Base-by-base conservation (phyloP, 441 rosid genomes). In the Pelargonium myrrhifolium region DNA sequence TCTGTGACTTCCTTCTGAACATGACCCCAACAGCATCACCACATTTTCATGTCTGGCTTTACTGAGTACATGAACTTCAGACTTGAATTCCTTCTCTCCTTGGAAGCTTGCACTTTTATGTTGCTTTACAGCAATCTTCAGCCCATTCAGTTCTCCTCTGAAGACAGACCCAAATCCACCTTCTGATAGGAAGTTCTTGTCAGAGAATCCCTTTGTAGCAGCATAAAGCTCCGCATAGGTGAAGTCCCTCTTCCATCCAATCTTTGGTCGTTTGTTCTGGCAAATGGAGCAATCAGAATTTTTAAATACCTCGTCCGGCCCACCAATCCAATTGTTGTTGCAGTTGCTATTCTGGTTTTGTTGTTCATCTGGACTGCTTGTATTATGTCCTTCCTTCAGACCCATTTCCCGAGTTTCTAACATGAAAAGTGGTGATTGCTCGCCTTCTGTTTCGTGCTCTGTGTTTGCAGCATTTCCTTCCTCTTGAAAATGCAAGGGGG, bases 141-240 rank as follows among this genome's bases (percentile, higher is more conserved):
- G 63, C 43, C 79, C 65, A 2, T 65, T 37, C 66, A 80, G 45
- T 18, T 84, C 74, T 59, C 90, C 89, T 71, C 39, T 68, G 61
- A 45, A 77, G 22, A 80, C 89, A 40, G 78, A 77, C 20, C 90
- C 89, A 42, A 80, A 88, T 22, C 85, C 93, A 5, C 87, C 89
- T 72, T 73, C 86, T 1, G 84, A 80, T 22, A 83, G 66, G 76
- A 72, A 84, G 66, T 82, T 87, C 58, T 45, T 75, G 0, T 3
- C 42, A 0, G 71, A 47, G 79, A 86, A 88, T 63, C 89, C 87
- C 10, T 75, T 78, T 0, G 93, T 86, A 1, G 86, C 83, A 6
- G 81, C 81, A 8, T 74, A 77, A 3, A 88, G 84, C 73, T 84
- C 89, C 8, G 81, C 77, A 22, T 68, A 86, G 14, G 72, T 77